These are phyloP conservation scores for Aspergillus vadensis DNA, from an alignment of 2,329 filamentous ascomycete genomes.

Conservation along the genomic window DNA sequence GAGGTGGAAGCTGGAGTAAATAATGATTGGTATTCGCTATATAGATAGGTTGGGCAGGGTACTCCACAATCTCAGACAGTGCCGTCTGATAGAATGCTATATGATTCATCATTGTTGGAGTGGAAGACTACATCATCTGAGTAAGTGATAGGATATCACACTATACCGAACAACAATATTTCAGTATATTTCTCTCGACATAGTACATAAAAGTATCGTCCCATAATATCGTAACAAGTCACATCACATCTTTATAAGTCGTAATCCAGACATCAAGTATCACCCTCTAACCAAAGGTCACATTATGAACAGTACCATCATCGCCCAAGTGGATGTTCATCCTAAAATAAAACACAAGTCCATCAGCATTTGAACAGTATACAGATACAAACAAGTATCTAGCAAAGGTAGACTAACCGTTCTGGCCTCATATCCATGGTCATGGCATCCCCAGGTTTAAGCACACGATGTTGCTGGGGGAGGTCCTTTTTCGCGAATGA, in stretches of 20 bases:
- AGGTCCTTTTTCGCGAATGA: conserved; percentile 51
- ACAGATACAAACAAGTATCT: no score
- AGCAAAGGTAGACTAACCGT: conserved; percentile 25
- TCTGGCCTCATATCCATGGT: conserved; percentile 48
- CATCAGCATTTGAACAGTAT: conserved; percentile 1
- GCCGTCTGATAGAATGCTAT: no score
- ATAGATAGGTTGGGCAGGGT: not conserved
- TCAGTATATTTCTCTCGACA: not conserved
- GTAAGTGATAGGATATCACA: no score
- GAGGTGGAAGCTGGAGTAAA: conserved; percentile 50
- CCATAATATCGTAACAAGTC: not conserved
- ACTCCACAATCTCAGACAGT: not conserved
- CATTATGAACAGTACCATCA: conserved; percentile 47
- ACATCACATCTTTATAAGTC: not conserved
- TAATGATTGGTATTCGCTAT: not conserved
- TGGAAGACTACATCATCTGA: no score
- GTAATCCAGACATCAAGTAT: not conserved
- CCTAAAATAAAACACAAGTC: conserved; percentile 30
- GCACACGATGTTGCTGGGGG: conserved; percentile 46
- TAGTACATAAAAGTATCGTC: not conserved
- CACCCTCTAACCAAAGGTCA: conserved; percentile 40
- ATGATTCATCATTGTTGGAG: no score
- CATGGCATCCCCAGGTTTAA: conserved; percentile 41
- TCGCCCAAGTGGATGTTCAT: conserved; percentile 49
- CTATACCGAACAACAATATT: not conserved